Conservation (phyloP, 148 eudicot genomes). For the Pharnaceum exiguum region DNA sequence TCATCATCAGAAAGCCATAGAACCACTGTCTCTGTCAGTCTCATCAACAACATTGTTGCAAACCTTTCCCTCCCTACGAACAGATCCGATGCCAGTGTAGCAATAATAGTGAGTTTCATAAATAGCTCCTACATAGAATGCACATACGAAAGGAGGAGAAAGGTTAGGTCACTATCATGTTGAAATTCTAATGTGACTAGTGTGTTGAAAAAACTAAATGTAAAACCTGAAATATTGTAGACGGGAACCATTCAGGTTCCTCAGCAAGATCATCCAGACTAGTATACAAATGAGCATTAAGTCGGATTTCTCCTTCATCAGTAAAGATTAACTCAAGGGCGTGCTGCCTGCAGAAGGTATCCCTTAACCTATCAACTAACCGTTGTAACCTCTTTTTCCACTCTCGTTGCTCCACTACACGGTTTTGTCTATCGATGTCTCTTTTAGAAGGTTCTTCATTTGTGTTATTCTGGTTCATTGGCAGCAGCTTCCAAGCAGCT, state of each 20-base stretch:
- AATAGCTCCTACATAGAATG: constrained; percentile 59
- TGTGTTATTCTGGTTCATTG: constrained; percentile 21
- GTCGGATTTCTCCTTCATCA: constrained; percentile 71
- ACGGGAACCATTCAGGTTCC: constrained; percentile 95
- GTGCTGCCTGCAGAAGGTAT: constrained; percentile 86
- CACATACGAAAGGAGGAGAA: neutral
- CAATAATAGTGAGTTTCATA: constrained; percentile 53
- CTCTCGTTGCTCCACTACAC: constrained; percentile 72
- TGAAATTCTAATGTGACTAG: neutral
- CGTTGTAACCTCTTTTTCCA: constrained; percentile 65
- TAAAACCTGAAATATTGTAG: constrained; percentile 75
- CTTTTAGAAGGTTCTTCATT: constrained; percentile 40
- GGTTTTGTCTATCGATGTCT: constrained; percentile 45
- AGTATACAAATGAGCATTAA: constrained; percentile 62
- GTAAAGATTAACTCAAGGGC: constrained; percentile 82
- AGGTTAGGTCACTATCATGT: too few relatives aligned
- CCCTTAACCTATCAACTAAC: constrained; percentile 72
- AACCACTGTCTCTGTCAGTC: constrained; percentile 84
- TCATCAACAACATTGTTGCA: constrained; percentile 79
- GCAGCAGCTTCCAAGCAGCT: constrained; percentile 49
- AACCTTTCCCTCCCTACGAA: constrained; percentile 89
- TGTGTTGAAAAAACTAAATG: neutral
- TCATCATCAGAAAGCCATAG: constrained; percentile 92
- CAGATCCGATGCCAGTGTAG: constrained; percentile 72
- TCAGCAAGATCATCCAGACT: constrained; percentile 52